phyloP scores from a whole-genome alignment of 1,284 basidiomycete genomes.

The Puccinia hordei region DNA sequence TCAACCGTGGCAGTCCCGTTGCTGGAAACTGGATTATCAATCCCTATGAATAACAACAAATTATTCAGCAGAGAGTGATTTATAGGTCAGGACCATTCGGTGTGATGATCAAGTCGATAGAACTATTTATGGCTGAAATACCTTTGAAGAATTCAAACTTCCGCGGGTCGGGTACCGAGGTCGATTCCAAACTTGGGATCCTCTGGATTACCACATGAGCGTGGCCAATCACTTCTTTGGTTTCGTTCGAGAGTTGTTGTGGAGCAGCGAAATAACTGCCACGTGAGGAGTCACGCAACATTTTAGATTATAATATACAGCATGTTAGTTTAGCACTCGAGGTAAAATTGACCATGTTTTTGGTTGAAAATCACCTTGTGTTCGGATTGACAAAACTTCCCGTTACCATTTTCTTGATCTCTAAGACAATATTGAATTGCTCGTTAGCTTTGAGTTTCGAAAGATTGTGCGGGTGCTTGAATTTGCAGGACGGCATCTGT shows the following conservation, averaged over 20 bases:
- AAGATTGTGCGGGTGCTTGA: slow-evolving; percentile 39
- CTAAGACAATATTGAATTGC: slow-evolving; percentile 24
- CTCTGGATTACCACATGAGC: slow-evolving; percentile 39
- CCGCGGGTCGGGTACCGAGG: slow-evolving; percentile 11
- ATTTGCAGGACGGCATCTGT: slow-evolving; percentile 36
- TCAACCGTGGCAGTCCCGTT: slow-evolving; percentile 11
- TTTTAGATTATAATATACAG: background rate
- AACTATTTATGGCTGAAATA: background rate
- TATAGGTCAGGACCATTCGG: background rate
- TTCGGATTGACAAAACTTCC: slow-evolving; percentile 36
- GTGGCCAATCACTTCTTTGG: slow-evolving; percentile 45
- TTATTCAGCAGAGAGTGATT: background rate
- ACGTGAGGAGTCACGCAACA: background rate
- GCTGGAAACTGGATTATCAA: slow-evolving; percentile 11
- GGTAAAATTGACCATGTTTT: background rate
- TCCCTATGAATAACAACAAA: background rate
- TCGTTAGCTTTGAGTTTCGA: slow-evolving; percentile 34
- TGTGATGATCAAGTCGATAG: background rate
- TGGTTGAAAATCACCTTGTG: background rate
- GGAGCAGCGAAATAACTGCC: slow-evolving; percentile 43
- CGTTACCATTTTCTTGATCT: slow-evolving; percentile 41
- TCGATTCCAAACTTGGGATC: slow-evolving; percentile 22
- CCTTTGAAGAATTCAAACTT: slow-evolving; percentile 47
- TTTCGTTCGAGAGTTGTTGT: slow-evolving; percentile 10
- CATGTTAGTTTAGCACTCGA: background rate